These are phyloP conservation scores for Mycena rebaudengoi DNA, from an alignment of 768 basidiomycete genomes.

Conservation along the genomic window DNA sequence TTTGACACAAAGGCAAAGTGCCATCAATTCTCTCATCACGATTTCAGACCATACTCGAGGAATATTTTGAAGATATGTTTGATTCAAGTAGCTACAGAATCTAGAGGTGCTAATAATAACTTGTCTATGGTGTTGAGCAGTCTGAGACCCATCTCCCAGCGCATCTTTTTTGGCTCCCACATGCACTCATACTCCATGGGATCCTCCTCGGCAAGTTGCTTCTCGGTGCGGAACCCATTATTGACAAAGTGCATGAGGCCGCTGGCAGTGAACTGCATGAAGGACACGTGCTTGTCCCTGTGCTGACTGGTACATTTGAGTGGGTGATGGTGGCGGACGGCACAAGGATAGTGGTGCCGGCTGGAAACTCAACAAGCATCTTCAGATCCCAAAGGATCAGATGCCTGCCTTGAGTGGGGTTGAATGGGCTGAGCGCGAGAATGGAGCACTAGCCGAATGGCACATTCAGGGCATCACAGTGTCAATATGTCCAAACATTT, in stretches of 20 bases:
- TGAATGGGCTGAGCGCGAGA: not conserved
- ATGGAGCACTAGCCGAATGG: not conserved
- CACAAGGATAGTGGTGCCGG: constrained; percentile 33
- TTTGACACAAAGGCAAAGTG: too few species aligned
- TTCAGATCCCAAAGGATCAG: constrained; percentile 37
- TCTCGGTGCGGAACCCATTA: constrained; percentile 26
- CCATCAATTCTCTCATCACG: too few species aligned
- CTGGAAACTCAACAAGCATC: constrained; percentile 34
- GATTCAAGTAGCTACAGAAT: too few species aligned
- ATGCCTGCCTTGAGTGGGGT: constrained; percentile 8
- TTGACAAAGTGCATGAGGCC: constrained; percentile 34
- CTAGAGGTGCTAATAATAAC: not conserved
- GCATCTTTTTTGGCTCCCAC: not conserved
- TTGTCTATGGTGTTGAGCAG: not conserved
- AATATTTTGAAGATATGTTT: too few species aligned
- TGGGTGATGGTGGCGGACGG: constrained; percentile 37
- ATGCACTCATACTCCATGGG: not conserved
- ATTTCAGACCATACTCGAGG: too few species aligned
- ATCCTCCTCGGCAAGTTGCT: not conserved
- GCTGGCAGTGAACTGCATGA: constrained; percentile 36
- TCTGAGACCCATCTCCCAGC: not conserved
- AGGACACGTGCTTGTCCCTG: constrained; percentile 28
- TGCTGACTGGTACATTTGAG: constrained; percentile 28
- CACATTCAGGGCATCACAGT: not conserved
- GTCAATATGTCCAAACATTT: not conserved